These are phyloP conservation scores for Eimeria praecox DNA, from an alignment of 169 alveolate species.

Conservation along the genomic window DNA sequence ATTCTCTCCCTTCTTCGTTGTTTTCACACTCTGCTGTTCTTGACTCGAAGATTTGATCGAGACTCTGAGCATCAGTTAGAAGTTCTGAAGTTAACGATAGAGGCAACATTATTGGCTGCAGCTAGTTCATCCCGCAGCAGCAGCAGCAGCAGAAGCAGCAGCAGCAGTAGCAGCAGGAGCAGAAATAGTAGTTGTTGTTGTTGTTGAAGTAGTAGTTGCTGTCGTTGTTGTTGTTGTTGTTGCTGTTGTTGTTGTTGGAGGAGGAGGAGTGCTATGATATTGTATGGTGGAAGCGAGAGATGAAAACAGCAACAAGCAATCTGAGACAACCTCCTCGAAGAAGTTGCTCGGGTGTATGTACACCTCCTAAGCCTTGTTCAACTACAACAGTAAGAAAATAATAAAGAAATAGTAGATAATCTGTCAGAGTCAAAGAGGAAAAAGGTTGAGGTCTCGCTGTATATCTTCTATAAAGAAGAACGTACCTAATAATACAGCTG, in stretches of 20 bases:
- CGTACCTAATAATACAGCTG: no score
- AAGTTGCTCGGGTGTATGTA: not conserved
- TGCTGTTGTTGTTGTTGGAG: no score
- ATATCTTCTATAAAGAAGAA: no score
- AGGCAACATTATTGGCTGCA: not conserved
- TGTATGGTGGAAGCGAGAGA: not conserved
- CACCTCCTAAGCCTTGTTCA: no score
- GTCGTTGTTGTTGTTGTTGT: no score
- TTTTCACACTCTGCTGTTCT: not conserved
- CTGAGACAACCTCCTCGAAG: no score
- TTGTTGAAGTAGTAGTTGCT: no score
- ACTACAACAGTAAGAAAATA: no score
- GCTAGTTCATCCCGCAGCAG: not conserved
- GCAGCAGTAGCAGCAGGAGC: no score
- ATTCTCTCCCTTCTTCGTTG: not conserved
- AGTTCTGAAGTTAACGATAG: conserved; percentile 39
- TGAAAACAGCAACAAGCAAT: not conserved
- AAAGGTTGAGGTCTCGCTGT: not conserved
- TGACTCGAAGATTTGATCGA: not conserved
- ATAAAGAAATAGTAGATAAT: not conserved
- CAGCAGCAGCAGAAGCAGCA: not conserved
- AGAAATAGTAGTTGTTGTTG: no score
- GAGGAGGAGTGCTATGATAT: no score
- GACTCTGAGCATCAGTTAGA: not conserved
- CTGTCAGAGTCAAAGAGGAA: no score